Evolutionary conservation across 768 basidiomycete species (phyloP).

Genomic region (Hygrocybe punicea): DNA sequence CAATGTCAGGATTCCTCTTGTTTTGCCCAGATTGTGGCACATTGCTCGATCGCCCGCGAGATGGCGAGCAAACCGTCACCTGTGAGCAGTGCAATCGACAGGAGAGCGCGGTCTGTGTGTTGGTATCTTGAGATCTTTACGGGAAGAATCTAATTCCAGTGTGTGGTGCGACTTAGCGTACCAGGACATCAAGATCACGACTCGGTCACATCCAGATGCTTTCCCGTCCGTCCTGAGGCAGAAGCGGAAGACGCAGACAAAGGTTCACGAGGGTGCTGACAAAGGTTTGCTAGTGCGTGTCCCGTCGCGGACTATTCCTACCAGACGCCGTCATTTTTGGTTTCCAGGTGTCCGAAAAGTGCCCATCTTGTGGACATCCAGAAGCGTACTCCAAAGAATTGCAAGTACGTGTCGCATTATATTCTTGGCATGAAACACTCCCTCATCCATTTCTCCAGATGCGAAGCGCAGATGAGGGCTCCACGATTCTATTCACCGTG

Average conservation of each 20-base stretch:
- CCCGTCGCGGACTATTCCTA: neutral
- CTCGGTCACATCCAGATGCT: constrained; percentile 88
- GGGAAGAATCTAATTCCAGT: neutral
- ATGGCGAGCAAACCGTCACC: constrained; percentile 64
- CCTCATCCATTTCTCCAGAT: constrained; percentile 41
- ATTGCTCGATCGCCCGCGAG: constrained; percentile 75
- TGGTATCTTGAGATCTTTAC: neutral
- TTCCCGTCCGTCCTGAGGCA: constrained; percentile 88
- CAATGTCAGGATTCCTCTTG: constrained; percentile 71
- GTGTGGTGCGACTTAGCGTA: constrained; percentile 65
- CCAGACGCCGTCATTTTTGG: neutral
- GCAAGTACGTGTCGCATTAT: constrained; percentile 51
- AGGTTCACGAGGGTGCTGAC: constrained; percentile 67
- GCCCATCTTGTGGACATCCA: constrained; percentile 79
- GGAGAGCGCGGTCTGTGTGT: constrained; percentile 85
- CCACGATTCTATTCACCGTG: constrained; percentile 92
- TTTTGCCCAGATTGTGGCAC: constrained; percentile 96
- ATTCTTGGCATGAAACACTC: neutral
- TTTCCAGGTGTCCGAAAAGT: constrained; percentile 79
- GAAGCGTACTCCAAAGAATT: constrained; percentile 87
- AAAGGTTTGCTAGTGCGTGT: constrained; percentile 50
- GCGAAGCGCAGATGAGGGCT: constrained; percentile 91
- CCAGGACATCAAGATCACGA: constrained; percentile 85
- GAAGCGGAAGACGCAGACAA: constrained; percentile 86
- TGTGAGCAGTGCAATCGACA: constrained; percentile 88